Base-by-base conservation (phyloP, 768 basidiomycete species). In the Leccinum rimulosum region DNA sequence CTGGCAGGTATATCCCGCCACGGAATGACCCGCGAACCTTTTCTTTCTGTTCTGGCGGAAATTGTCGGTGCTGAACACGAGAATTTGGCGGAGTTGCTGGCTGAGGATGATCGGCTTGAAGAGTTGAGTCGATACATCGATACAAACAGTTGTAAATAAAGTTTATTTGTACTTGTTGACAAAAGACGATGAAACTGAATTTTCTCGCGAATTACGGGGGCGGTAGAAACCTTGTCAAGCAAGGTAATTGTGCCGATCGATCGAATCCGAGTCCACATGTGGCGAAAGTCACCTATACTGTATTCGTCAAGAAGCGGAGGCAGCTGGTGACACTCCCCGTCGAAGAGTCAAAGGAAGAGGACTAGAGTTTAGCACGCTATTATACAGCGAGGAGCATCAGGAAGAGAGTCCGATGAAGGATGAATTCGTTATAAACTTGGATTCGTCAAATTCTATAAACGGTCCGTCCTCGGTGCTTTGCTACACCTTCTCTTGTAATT, bases 31-130 rank as follows among this genome's bases (percentile, higher is more conserved):
- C 6, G 94, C 95, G 70, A 97, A 99, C 53, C 95, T 86, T 77
- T 99, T 98, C 78, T 98, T 98, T 66, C 96, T 89, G 73, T 97
- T 97, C 74, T 99, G 97, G 52, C 93, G 87, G 86, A 98, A 97
- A 68, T 95, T 96, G 73, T 98, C 97, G 35, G 96, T 94, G 73
- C 92, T 95, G 74, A 97, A 99, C 55, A 98, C 85, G 27, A 98
- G 81, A 70, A 99, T 97, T 73, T 99, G 97, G 73, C 22, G 1
- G 22, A 22, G 22, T 22, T 22, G 22, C 22, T 22, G 22, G 22
- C 22, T 22, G 22, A 22, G 22, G 22, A 22, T 22, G 22, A 22
- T 22, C 22, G 22, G 22, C 22, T 22, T 22, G 22, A 22, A 22
- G 22, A 22, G 22, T 22, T 22, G 22, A 22, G 22, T 22, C 22